Conservation (phyloP, 2,329 filamentous ascomycete genomes). For the Sclerotinia minor region DNA sequence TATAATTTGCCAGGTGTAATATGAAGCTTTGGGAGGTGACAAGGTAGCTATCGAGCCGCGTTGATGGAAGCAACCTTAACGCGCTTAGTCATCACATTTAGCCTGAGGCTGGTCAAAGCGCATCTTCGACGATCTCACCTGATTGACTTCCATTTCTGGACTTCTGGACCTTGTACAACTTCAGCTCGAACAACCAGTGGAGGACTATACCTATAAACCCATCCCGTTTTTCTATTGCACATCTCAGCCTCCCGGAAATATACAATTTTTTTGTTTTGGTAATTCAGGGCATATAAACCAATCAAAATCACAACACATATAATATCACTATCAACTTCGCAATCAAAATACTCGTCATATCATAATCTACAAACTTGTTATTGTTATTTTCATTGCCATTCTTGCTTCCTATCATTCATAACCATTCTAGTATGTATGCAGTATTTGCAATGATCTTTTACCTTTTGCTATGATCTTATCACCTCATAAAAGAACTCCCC, state of each 20-base stretch:
- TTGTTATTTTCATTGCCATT: conserved; percentile 15
- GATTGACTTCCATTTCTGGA: not conserved
- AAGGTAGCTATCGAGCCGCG: conserved; percentile 25
- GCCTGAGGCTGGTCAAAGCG: conserved; percentile 17
- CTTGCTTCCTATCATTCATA: conserved; percentile 15
- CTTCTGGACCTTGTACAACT: not conserved
- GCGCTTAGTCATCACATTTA: conserved; percentile 20
- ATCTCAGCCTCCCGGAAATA: not conserved
- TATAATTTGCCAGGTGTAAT: conserved; percentile 4
- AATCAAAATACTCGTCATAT: not conserved
- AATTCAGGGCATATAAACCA: conserved; percentile 7
- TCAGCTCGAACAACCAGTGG: not conserved
- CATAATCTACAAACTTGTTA: conserved; percentile 19
- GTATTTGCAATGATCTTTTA: conserved; percentile 19
- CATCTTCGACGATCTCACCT: not conserved
- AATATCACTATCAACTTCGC: not conserved
- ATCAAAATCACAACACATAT: not conserved
- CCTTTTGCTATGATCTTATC: conserved; percentile 14
- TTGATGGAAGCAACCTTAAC: conserved; percentile 21
- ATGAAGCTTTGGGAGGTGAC: conserved; percentile 19
- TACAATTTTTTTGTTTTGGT: not conserved
- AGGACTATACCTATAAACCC: not conserved
- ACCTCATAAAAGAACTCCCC: conserved; percentile 17
- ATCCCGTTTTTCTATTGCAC: not conserved
- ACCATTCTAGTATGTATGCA: conserved; percentile 25